Conservation (phyloP, 2,329 filamentous ascomycete species). For the Aspergillus sojae region DNA sequence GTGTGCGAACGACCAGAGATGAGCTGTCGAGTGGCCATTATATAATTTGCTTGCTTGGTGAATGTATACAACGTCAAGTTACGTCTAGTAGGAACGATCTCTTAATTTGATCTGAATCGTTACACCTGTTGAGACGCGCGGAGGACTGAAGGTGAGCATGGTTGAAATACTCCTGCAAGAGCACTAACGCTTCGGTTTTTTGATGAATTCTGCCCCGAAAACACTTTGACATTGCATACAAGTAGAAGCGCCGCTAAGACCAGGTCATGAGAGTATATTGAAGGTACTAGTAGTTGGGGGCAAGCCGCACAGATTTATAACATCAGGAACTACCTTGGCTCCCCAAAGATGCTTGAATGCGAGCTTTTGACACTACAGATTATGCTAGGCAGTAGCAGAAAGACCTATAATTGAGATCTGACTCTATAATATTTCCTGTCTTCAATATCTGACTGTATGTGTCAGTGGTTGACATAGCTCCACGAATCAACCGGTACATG, state of each 20-base stretch:
- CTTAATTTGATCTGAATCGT: neutral
- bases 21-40: neutral
- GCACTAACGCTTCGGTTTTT: neutral
- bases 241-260: neutral
- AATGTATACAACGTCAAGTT: neutral
- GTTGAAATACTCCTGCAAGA: neutral
- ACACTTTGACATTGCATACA: neutral
- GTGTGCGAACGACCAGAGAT: conserved; percentile 13
- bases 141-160: neutral
- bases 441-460: neutral
- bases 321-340: neutral
- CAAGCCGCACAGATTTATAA: neutral
- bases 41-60: too few species aligned
- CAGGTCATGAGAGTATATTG: too few species aligned
- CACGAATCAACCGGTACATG: neutral
- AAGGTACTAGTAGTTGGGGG: too few species aligned
- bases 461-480: neutral
- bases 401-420: too few species aligned
- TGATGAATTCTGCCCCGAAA: neutral
- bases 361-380: neutral
- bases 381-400: neutral
- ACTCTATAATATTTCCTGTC: too few species aligned
- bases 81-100: neutral
- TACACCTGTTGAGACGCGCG: neutral
- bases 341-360: neutral